These are phyloP conservation scores for Penicillium palitans DNA, from an alignment of 2,329 filamentous ascomycete species.

Conservation along the genomic window DNA sequence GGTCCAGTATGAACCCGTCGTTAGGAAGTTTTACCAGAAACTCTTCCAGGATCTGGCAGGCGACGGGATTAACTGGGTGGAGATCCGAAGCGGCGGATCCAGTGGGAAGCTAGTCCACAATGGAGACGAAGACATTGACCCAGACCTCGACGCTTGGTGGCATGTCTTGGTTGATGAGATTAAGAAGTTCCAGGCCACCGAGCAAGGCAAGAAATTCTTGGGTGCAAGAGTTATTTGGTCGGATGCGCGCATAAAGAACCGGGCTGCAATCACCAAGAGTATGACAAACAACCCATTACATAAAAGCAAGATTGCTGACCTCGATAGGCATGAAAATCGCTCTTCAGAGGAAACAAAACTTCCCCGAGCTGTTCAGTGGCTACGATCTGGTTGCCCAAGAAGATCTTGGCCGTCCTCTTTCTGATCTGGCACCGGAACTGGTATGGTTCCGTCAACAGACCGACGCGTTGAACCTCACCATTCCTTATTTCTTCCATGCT, in stretches of 20 bases:
- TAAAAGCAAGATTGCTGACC: conserved; percentile 30
- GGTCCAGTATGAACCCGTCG: background rate
- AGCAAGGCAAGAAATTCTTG: background rate
- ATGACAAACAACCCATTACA: background rate
- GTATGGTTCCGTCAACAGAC: conserved; percentile 91
- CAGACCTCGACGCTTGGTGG: background rate
- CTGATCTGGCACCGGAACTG: conserved; percentile 73
- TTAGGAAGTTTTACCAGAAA: conserved; percentile 55
- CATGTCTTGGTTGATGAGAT: conserved; percentile 1
- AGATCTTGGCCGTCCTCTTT: conserved; percentile 71
- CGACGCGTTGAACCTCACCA: conserved; percentile 68
- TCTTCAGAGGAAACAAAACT: conserved; percentile 74
- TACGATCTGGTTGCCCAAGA: conserved; percentile 90
- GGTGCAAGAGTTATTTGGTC: conserved; percentile 1
- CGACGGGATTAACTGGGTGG: conserved; percentile 81
- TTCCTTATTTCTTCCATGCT: conserved; percentile 93
- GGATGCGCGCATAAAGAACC: background rate
- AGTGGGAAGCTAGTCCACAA: conserved; percentile 66
- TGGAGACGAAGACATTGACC: conserved; percentile 35
- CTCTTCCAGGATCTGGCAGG: conserved; percentile 68
- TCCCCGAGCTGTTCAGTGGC: conserved; percentile 75
- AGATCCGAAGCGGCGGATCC: conserved; percentile 73
- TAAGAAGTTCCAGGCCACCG: background rate
- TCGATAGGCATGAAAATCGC: conserved; percentile 77
- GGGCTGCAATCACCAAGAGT: background rate